Percentiles rank a stretch among this genome's conserved stretches.
phyloP scores from a whole-genome alignment of 176 grass and related monocot species.

The Rhynchospora tenuis region DNA sequence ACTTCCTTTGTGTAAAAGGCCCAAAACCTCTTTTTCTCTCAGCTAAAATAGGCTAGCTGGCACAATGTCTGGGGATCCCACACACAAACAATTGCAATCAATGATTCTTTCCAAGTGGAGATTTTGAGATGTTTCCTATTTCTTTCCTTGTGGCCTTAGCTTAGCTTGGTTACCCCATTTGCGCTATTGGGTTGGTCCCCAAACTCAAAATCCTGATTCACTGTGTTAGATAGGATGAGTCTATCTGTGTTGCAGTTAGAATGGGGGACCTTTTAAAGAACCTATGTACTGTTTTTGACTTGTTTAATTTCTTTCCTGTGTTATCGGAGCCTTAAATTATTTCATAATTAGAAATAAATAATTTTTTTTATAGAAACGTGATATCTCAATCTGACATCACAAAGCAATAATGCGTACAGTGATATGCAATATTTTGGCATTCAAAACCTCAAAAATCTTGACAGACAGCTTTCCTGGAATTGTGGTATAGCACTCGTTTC shows the following conservation, averaged over 20 bases:
- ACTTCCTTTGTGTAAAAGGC: not conserved
- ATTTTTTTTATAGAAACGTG: not conserved
- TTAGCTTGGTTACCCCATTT: constrained; percentile 1
- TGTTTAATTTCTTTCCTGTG: too few relatives aligned
- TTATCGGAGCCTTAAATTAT: not conserved
- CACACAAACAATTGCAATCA: constrained; percentile 14
- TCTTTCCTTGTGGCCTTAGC: not conserved
- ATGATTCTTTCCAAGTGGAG: not conserved
- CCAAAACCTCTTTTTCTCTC: not conserved
- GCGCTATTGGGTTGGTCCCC: not conserved
- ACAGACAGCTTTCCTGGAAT: not conserved
- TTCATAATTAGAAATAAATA: not conserved
- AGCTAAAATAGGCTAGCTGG: constrained; percentile 3
- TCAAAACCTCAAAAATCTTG: not conserved
- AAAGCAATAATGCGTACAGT: not conserved
- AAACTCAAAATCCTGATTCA: not conserved
- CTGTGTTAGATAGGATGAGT: not conserved
- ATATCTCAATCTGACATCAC: not conserved
- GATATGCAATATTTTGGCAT: not conserved
- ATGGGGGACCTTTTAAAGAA: too few relatives aligned
- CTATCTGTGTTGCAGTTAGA: not conserved
- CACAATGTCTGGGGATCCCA: not conserved
- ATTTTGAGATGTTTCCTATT: not conserved
- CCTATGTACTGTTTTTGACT: too few relatives aligned
- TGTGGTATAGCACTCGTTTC: not conserved